Conservation (phyloP, 805 yeast genomes). For the Wickerhamomyces rabaulensis region DNA sequence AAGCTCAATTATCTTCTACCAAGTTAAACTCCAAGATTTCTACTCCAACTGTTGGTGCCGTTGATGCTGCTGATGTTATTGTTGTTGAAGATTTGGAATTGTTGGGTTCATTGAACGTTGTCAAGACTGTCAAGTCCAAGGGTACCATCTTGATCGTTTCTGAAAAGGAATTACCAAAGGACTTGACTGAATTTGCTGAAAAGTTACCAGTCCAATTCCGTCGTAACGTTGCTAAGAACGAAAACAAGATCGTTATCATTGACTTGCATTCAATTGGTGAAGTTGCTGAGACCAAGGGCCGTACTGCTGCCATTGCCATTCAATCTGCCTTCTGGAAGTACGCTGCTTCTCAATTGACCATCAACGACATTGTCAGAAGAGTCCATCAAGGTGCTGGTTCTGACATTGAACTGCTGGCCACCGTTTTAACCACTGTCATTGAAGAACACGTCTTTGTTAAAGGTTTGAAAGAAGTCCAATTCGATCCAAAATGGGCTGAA, state of each 20-base stretch:
- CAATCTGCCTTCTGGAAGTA: slow-evolving; percentile 80
- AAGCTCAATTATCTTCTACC: slow-evolving; percentile 47
- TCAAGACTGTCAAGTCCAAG: slow-evolving; percentile 49
- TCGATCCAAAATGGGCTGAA: slow-evolving; percentile 23
- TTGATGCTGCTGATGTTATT: slow-evolving; percentile 60
- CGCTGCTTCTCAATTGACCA: slow-evolving; percentile 53
- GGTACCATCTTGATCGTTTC: slow-evolving; percentile 49
- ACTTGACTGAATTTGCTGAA: slow-evolving; percentile 40
- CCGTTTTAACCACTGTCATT: slow-evolving; percentile 61
- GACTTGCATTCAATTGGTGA: slow-evolving; percentile 63
- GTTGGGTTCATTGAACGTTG: slow-evolving; percentile 54
- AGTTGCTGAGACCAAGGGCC: slow-evolving; percentile 67
- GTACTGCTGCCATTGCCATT: slow-evolving; percentile 65
- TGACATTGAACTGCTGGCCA: slow-evolving; percentile 73
- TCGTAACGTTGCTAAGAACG: slow-evolving; percentile 45
- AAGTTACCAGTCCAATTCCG: slow-evolving; percentile 53
- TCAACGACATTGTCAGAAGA: slow-evolving; percentile 65
- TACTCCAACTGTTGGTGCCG: slow-evolving; percentile 22
- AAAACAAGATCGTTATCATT: slow-evolving; percentile 47
- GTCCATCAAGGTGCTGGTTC: slow-evolving; percentile 78
- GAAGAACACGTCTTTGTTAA: slow-evolving; percentile 44
- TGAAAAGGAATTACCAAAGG: slow-evolving; percentile 31
- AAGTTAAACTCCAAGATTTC: slow-evolving; percentile 15
- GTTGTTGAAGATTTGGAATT: slow-evolving; percentile 58
- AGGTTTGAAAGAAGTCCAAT: slow-evolving; percentile 34